Evolutionary conservation across 345 rosid genomes (phyloP), one percentile per base, ranked within the genome.

Genomic region (Laguncularia racemosa): DNA sequence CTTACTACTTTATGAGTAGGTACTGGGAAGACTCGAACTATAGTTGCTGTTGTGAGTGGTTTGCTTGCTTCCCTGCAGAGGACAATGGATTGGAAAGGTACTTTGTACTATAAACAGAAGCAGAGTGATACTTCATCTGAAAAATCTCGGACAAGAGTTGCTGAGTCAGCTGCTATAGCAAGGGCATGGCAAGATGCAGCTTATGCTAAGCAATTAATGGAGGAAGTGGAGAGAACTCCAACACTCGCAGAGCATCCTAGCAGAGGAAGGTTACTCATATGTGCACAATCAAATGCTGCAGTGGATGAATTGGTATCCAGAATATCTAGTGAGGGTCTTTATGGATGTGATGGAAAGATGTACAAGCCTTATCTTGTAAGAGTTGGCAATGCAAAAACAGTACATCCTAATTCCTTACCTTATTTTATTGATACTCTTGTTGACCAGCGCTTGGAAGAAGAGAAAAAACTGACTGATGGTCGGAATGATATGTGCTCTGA

Each of bases 271-370:
- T 89, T 92, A 62, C 77, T 92, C 54, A 71, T 92, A 57, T 92
- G 98, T 67, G 97, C 98, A 54, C 98, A 92, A 71, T 92, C 98
- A 61, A 92, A 92, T 80, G 98, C 98, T 56, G 98, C 98, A 44
- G 98, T 92, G 75, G 98, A 92, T 75, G 98, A 92, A 72, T 71
- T 92, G 71, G 97, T 92, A 52, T 81, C 93, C 62, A 82, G 98
- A 65, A 81, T 92, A 68, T 73, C 83, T 50, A 71, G 71, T 65
- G 78, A 78, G 70, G 96, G 98, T 48, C 95, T 92, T 46, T 77
- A 80, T 63, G 93, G 93, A n/a, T 59, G 79, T 57, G 89, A 89
- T 76, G 98, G 97, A 54, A 78, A 80, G 80, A 80, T 63, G 84
- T 92, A 83, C 78, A 84, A 81, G 70, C 98, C 98, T 16, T 89